phyloP scores from a whole-genome alignment of 208 protist species.

The Jaenimonas drosophilae region DNA sequence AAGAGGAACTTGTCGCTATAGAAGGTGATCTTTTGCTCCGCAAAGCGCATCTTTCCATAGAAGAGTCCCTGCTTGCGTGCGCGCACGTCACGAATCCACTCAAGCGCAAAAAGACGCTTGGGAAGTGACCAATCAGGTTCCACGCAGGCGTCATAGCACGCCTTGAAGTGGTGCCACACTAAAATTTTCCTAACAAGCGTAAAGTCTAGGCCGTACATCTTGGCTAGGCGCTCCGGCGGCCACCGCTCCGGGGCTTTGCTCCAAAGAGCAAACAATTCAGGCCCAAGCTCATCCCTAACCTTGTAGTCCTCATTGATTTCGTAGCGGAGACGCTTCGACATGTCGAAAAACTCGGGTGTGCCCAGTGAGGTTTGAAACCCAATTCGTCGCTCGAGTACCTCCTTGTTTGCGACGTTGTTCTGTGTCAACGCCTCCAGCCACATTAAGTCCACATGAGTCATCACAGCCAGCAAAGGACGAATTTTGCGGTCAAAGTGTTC shows the following conservation, averaged over 20 bases:
- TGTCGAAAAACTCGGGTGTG: slow-evolving; percentile 91
- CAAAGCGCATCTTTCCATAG: slow-evolving; percentile 90
- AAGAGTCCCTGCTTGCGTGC: slow-evolving; percentile 85
- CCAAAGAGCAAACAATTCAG: slow-evolving; percentile 90
- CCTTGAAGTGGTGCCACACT: slow-evolving; percentile 91
- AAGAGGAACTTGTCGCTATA: slow-evolving; percentile 92
- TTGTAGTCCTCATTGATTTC: slow-evolving; percentile 94
- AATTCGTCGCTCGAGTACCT: slow-evolving; percentile 81
- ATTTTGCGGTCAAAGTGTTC: slow-evolving; percentile 91
- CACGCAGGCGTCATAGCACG: slow-evolving; percentile 91
- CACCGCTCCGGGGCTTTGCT: slow-evolving; percentile 90
- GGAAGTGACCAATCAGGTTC: slow-evolving; percentile 90
- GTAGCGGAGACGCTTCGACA: slow-evolving; percentile 85
- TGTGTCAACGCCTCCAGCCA: slow-evolving; percentile 89
- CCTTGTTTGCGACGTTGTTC: slow-evolving; percentile 81
- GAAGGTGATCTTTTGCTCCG: slow-evolving; percentile 91
- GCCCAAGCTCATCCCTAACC: slow-evolving; percentile 88
- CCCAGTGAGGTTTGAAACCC: slow-evolving; percentile 87
- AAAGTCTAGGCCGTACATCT: slow-evolving; percentile 93
- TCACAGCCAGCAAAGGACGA: slow-evolving; percentile 85
- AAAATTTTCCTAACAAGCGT: slow-evolving; percentile 88
- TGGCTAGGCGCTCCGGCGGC: slow-evolving; percentile 89
- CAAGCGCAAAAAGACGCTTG: slow-evolving; percentile 89
- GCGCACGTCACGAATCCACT: slow-evolving; percentile 89
- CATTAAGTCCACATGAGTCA: slow-evolving; percentile 86